A percentile compares a stretch with the other conserved stretches of the same genome.
Conservation (phyloP, 2,329 filamentous ascomycete species). For the Diplodia intermedia region DNA sequence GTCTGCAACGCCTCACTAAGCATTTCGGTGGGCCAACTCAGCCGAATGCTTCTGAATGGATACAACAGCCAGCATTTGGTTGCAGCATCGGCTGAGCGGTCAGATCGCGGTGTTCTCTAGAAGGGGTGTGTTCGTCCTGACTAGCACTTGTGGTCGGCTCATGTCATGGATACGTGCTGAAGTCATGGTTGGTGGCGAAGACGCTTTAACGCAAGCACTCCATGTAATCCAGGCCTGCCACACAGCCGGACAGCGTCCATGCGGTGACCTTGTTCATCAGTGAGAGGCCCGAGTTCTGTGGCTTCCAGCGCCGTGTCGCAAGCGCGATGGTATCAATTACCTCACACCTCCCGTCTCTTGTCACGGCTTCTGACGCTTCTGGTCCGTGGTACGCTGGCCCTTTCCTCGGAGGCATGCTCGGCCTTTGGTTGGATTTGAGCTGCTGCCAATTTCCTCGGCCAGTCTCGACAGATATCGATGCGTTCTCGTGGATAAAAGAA, state of each 20-base stretch:
- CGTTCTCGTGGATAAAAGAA: slow-evolving; percentile 81
- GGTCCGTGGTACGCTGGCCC: background rate
- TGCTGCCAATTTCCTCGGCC: slow-evolving; percentile 76
- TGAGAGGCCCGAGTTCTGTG: background rate
- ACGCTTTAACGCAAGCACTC: background rate
- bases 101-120: too few relatives aligned
- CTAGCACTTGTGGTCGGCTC: background rate
- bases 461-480: slow-evolving; percentile 89
- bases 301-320: slow-evolving; percentile 18
- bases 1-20: background rate
- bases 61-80: background rate
- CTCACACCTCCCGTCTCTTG: slow-evolving; percentile 12
- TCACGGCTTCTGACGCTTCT: slow-evolving; percentile 17
- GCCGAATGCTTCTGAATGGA: background rate
- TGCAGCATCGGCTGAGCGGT: background rate
- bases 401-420: background rate
- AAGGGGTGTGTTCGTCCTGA: background rate
- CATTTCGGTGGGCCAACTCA: background rate
- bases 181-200: slow-evolving; percentile 4
- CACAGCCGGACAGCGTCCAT: background rate
- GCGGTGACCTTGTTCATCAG: background rate
- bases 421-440: slow-evolving; percentile 7
- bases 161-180: slow-evolving; percentile 17
- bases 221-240: too few relatives aligned
- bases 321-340: background rate